phyloP scores from a whole-genome alignment of 352 stramenopile species.

The Phytophthora ohioensis region DNA sequence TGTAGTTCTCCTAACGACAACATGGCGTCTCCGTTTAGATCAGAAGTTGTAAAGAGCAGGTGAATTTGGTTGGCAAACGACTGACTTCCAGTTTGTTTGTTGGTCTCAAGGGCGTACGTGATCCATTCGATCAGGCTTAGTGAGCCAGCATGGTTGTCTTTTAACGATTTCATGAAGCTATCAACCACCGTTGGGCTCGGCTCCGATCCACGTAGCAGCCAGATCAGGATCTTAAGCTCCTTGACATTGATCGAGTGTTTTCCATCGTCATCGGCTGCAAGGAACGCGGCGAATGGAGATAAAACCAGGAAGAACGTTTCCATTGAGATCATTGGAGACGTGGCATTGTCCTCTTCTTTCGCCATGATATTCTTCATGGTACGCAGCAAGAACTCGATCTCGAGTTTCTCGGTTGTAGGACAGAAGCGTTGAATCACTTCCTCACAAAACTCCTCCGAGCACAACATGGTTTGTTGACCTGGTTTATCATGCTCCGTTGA shows the following conservation, averaged over 20 bases:
- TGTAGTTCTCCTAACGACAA: slow-evolving; percentile 66
- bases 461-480: slow-evolving; percentile 37
- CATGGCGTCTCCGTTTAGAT: slow-evolving; percentile 65
- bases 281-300: slow-evolving; percentile 66
- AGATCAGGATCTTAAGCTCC: slow-evolving; percentile 71
- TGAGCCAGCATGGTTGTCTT: slow-evolving; percentile 54
- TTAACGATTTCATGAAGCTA: slow-evolving; percentile 72
- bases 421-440: slow-evolving; percentile 56
- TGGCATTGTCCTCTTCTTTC: not conserved
- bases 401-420: slow-evolving; percentile 33
- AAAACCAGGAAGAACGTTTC: slow-evolving; percentile 72
- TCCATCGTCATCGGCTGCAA: slow-evolving; percentile 68
- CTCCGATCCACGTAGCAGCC: slow-evolving; percentile 75
- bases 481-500: slow-evolving; percentile 8
- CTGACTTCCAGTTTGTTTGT: slow-evolving; percentile 48
- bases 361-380: slow-evolving; percentile 52
- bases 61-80: slow-evolving; percentile 63
- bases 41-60: slow-evolving; percentile 60
- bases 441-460: slow-evolving; percentile 46
- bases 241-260: slow-evolving; percentile 62
- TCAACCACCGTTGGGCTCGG: slow-evolving; percentile 46
- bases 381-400: slow-evolving; percentile 56
- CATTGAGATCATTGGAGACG: slow-evolving; percentile 43
- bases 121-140: slow-evolving; percentile 78
- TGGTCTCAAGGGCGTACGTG: slow-evolving; percentile 64